phyloP scores from a whole-genome alignment of 768 basidiomycete genomes.

The Boletus subparvulus region DNA sequence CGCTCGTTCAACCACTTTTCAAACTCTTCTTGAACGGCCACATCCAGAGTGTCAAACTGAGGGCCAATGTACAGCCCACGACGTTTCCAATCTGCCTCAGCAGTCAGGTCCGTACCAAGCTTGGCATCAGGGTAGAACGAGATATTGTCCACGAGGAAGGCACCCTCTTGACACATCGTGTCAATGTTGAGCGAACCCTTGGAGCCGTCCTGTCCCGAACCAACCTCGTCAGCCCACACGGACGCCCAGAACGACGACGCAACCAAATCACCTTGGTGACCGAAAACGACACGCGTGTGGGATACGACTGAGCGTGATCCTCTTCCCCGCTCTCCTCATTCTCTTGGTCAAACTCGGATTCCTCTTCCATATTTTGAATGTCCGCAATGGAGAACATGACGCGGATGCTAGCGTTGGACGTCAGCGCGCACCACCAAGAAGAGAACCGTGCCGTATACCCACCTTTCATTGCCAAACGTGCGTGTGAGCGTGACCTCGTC shows the following conservation, averaged over 20 bases:
- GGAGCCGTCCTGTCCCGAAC: constrained; percentile 39
- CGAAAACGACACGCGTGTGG: constrained; percentile 76
- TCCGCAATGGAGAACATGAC: constrained; percentile 93
- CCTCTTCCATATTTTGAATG: constrained; percentile 53
- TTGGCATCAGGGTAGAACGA: constrained; percentile 77
- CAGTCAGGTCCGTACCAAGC: constrained; percentile 72
- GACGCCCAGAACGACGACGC: not conserved
- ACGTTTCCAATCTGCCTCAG: constrained; percentile 93
- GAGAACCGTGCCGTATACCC: constrained; percentile 28
- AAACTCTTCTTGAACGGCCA: constrained; percentile 85
- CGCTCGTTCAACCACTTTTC: constrained; percentile 88
- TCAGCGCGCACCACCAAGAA: not conserved
- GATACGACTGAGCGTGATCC: constrained; percentile 46
- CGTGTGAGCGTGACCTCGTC: constrained; percentile 85
- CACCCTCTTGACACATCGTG: constrained; percentile 72
- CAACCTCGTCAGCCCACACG: not conserved
- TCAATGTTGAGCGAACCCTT: constrained; percentile 78
- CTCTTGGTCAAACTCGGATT: constrained; percentile 39
- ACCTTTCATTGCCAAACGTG: constrained; percentile 90
- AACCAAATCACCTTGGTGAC: constrained; percentile 70
- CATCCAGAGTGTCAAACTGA: constrained; percentile 89
- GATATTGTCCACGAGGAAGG: constrained; percentile 86
- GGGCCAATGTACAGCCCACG: constrained; percentile 92
- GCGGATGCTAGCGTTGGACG: constrained; percentile 45
- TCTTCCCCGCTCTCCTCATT: constrained; percentile 37